phyloP scores from a whole-genome alignment of 116 monocot genomes.

The Posidonia oceanica region DNA sequence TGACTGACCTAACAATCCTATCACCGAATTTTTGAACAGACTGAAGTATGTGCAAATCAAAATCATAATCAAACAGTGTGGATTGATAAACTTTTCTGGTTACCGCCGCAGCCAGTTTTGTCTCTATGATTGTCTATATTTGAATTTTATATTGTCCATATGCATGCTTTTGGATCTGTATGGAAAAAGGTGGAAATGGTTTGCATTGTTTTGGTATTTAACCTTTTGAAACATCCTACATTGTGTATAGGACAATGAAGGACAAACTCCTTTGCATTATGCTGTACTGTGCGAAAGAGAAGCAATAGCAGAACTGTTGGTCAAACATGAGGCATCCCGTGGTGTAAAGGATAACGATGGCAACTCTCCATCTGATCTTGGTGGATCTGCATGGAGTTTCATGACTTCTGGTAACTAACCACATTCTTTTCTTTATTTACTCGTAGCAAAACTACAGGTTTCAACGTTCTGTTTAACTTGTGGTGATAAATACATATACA shows the following conservation, averaged over 20 bases:
- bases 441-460: neutral
- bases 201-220: too few relatives aligned
- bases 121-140: too few relatives aligned
- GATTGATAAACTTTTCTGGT: too few relatives aligned
- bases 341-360: slow-evolving; percentile 63
- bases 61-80: too few relatives aligned
- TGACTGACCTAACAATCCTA: too few relatives aligned
- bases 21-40: too few relatives aligned
- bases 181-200: too few relatives aligned
- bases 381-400: slow-evolving; percentile 36
- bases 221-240: too few relatives aligned
- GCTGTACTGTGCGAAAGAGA: slow-evolving; percentile 76
- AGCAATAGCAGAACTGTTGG: slow-evolving; percentile 56
- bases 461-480: neutral
- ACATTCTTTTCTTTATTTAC: neutral
- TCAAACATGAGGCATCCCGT: slow-evolving; percentile 43
- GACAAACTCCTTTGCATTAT: slow-evolving; percentile 91
- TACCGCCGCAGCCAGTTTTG: too few relatives aligned
- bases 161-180: too few relatives aligned
- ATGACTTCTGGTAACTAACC: slow-evolving; percentile 4
- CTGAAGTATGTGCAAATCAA: too few relatives aligned
- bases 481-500: neutral
- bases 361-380: slow-evolving; percentile 43
- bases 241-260: slow-evolving; percentile 61
- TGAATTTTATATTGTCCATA: too few relatives aligned